phyloP scores from a whole-genome alignment of 2,329 filamentous ascomycete genomes.

The Diplodia sapinea region DNA sequence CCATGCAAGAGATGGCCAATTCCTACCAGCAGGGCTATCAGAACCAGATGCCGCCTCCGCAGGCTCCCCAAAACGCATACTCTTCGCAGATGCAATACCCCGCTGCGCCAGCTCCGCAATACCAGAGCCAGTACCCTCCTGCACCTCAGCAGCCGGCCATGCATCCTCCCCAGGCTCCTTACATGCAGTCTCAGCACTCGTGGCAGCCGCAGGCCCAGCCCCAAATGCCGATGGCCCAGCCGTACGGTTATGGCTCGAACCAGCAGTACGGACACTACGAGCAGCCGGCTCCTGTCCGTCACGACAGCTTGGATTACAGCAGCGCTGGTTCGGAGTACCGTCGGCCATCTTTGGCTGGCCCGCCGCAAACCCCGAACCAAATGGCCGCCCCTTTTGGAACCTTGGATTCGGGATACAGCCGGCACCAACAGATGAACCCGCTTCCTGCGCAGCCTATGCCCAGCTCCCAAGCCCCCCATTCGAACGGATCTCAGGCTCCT shows the following conservation, averaged over 20 bases:
- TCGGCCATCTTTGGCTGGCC: slow-evolving; percentile 47
- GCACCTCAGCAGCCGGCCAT: slow-evolving; percentile 45
- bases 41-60: slow-evolving; percentile 48
- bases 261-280: slow-evolving; percentile 49
- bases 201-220: slow-evolving; percentile 44
- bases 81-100: slow-evolving; percentile 47
- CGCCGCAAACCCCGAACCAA: slow-evolving; percentile 40
- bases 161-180: slow-evolving; percentile 38
- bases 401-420: slow-evolving; percentile 46
- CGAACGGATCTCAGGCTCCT: slow-evolving; percentile 31
- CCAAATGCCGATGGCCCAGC: slow-evolving; percentile 47
- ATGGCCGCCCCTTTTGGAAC: slow-evolving; percentile 43
- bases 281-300: slow-evolving; percentile 44
- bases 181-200: slow-evolving; percentile 41
- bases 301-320: slow-evolving; percentile 49
- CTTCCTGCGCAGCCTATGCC: slow-evolving; percentile 39
- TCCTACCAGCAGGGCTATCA: slow-evolving; percentile 47
- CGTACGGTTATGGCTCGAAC: slow-evolving; percentile 49
- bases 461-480: slow-evolving; percentile 42
- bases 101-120: slow-evolving; percentile 37
- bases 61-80: slow-evolving; percentile 48
- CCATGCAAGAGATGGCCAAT: slow-evolving; percentile 53
- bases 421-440: slow-evolving; percentile 44
- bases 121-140: slow-evolving; percentile 42
- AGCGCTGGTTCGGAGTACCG: slow-evolving; percentile 47